phyloP scores from a whole-genome alignment of 371 early-diverging fungal species.

The Mortierella sp. region DNA sequence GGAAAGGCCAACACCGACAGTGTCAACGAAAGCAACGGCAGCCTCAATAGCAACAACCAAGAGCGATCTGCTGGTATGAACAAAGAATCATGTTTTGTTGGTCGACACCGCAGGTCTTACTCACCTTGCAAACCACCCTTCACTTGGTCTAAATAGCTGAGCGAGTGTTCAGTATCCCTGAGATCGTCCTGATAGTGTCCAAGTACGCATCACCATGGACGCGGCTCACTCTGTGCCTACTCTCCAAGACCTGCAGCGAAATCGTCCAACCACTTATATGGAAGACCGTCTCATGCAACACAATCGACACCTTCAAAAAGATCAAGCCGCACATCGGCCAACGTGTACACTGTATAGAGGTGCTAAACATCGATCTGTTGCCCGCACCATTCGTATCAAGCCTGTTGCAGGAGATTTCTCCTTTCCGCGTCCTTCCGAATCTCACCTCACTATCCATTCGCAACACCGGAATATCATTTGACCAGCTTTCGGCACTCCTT shows the following conservation, averaged over 20 bases:
- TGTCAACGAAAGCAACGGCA: too few relatives aligned
- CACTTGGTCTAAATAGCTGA: too few relatives aligned
- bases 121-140: too few relatives aligned
- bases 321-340: background rate
- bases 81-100: too few relatives aligned
- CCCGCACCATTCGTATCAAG: background rate
- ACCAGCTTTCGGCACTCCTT: conserved; percentile 1
- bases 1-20: too few relatives aligned
- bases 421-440: background rate
- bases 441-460: conserved; percentile 8
- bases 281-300: conserved; percentile 7
- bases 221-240: conserved; percentile 2
- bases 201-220: background rate
- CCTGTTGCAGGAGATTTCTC: too few relatives aligned
- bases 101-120: too few relatives aligned
- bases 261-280: conserved; percentile 10
- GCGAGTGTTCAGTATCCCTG: conserved; percentile 9
- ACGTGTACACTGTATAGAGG: background rate
- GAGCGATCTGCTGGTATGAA: too few relatives aligned
- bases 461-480: background rate
- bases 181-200: conserved; percentile 5
- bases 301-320: background rate
- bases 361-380: background rate
- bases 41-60: too few relatives aligned
- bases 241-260: conserved; percentile 17